Evolutionary conservation across 495 filamentous ascomycete genomes (phyloP), one percentile per base, ranked within the genome.

Genomic region (Hyaloscypha bicolor): DNA sequence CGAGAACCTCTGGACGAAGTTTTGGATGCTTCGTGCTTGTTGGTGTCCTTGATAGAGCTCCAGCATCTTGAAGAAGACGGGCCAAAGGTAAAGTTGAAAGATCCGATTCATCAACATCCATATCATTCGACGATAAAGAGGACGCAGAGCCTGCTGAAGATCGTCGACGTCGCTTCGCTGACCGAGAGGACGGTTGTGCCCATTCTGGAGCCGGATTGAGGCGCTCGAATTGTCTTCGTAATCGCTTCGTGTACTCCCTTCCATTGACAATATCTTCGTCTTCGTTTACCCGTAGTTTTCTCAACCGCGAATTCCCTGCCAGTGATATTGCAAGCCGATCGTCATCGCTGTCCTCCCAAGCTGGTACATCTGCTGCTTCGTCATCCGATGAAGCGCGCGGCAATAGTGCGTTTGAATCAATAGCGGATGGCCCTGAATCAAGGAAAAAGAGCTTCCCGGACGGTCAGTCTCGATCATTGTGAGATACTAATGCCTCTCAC

Each of bases 301-400:
- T 84, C 72, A 96, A 78, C 56, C 89, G 85, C 22, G 84, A 83
- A 52, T 88, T 86, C 51, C 87, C 82, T 11, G 90, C 90, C 14
- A 99, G 84, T 4, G 94, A 97, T 56, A 99, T 82, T 22, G 86
- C 85, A 60, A 97, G 79, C 48, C 90, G 86, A 74, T 99, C 95
- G 72, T 99, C 95, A 71, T 98, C 95, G 77, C 93, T 97, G 78
- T 99, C 95, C 69, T 93, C 87, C 95, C 95, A 99, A 16, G 91
- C 90, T 12, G 91, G 79, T 63, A 65, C 63, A 45, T 83, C 77
- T 29, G 73, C 76, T 1, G 76, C 76, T 30, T 75, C 74, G 2
- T 75, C 73, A 25, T 77, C 72, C 70, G 9, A 71, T 77, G 6
- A 71, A 75, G 56, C 74, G 71, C 4, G 74, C 70, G 8, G 75